These are phyloP conservation scores for Arthrocladium fulminans DNA, from an alignment of 2,329 filamentous ascomycete species.

Conservation along the genomic window DNA sequence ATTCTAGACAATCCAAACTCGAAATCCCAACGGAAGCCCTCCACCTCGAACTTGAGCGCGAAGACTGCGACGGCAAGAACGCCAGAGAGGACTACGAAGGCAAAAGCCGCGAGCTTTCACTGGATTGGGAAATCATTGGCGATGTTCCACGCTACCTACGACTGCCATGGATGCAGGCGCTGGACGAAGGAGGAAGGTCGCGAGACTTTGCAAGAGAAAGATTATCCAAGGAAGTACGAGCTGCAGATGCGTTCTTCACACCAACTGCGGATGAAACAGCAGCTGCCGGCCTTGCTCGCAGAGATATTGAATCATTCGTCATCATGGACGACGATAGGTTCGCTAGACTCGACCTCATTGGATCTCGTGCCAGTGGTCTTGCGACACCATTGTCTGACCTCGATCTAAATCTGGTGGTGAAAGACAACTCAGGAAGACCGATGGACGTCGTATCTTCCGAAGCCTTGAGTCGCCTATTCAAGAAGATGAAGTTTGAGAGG, in stretches of 20 bases:
- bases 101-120: conserved; percentile 9
- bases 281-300: conserved; percentile 23
- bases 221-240: conserved; percentile 39
- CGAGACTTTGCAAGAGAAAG: conserved; percentile 22
- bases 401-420: conserved; percentile 35
- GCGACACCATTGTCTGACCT: conserved; percentile 47
- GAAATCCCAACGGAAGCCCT: too few species aligned
- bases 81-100: conserved; percentile 10
- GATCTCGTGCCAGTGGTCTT: conserved; percentile 46
- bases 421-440: neutral
- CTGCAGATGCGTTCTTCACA: conserved; percentile 37
- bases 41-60: neutral
- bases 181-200: conserved; percentile 12
- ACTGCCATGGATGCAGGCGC: conserved; percentile 29
- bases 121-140: conserved; percentile 14
- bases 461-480: conserved; percentile 7
- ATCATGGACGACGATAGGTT: neutral
- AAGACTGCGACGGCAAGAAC: neutral
- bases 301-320: conserved; percentile 20
- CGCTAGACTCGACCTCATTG: conserved; percentile 37
- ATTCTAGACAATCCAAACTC: too few species aligned
- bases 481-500: conserved; percentile 23
- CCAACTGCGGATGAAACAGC: conserved; percentile 36
- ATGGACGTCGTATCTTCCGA: neutral
- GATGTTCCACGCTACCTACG: conserved; percentile 14